phyloP scores from a whole-genome alignment of 176 grass and related monocot genomes.

The Saccharum spontaneum region DNA sequence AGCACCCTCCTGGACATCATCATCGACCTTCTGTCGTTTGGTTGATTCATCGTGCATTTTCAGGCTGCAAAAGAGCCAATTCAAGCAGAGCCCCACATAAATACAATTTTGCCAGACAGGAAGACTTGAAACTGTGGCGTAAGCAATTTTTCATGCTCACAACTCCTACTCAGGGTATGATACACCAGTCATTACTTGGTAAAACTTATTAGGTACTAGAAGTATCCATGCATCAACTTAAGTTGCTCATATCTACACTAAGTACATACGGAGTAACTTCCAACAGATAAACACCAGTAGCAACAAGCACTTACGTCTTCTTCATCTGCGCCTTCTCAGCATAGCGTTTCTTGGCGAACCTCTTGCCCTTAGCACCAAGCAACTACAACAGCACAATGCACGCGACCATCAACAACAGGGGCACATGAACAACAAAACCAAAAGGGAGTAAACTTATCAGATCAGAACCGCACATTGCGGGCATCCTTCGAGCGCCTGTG shows the following conservation, averaged over 20 bases:
- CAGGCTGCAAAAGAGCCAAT: slow-evolving; percentile 48
- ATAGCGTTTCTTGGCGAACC: slow-evolving; percentile 84
- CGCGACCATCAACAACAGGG: slow-evolving; percentile 1
- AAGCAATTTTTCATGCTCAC: neutral
- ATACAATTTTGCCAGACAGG: neutral
- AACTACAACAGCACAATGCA: slow-evolving; percentile 28
- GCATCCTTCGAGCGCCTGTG: slow-evolving; percentile 59
- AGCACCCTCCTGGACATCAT: slow-evolving; percentile 73
- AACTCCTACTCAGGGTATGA: neutral
- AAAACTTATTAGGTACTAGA: neutral
- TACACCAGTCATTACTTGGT: neutral
- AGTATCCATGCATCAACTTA: too few relatives aligned
- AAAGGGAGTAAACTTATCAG: neutral
- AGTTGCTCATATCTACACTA: too few relatives aligned
- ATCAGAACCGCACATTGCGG: slow-evolving; percentile 46
- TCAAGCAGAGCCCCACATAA: neutral
- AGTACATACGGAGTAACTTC: too few relatives aligned
- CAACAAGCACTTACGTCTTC: slow-evolving; percentile 64
- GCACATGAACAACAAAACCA: neutral
- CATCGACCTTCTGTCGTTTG: slow-evolving; percentile 67
- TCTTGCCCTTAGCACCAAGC: slow-evolving; percentile 82
- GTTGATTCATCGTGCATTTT: slow-evolving; percentile 93
- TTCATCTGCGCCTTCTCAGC: slow-evolving; percentile 92
- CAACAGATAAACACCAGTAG: neutral
- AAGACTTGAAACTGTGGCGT: neutral